These are phyloP conservation scores for Eucalyptus regnans DNA, from an alignment of 345 rosid genomes.

Conservation along the genomic window DNA sequence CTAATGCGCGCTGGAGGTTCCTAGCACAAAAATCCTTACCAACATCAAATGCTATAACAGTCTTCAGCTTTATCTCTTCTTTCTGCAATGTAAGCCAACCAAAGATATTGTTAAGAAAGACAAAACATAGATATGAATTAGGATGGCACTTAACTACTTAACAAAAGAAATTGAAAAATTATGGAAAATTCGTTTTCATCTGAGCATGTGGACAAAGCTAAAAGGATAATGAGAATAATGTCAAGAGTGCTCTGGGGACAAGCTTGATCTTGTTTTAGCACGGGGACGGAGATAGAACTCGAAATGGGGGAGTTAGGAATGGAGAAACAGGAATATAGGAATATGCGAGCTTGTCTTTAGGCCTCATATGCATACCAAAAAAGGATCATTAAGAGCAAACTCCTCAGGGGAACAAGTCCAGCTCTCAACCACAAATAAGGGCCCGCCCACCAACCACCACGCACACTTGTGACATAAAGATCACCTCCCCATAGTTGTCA, in stretches of 20 bases:
- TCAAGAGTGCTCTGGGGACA: neutral
- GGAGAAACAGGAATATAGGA: neutral
- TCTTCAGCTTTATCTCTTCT: conserved; percentile 88
- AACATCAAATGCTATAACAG: conserved; percentile 80
- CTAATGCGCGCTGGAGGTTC: neutral
- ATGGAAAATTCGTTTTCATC: neutral
- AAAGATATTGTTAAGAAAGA: neutral
- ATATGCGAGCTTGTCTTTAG: neutral
- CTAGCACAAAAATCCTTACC: conserved; percentile 31
- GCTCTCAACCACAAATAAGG: neutral
- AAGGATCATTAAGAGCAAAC: neutral
- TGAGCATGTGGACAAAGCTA: neutral
- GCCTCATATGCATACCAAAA: neutral
- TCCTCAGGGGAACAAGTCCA: neutral
- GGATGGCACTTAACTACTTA: neutral
- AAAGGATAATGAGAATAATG: neutral
- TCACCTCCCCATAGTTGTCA: conserved; percentile 95
- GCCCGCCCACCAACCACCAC: neutral
- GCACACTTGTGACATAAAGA: neutral
- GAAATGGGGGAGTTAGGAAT: neutral
- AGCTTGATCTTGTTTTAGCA: neutral
- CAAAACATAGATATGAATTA: neutral
- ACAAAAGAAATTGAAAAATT: neutral
- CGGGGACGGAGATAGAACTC: neutral
- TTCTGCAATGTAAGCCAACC: conserved; percentile 35